A percentile compares a stretch with the other conserved stretches of the same genome.
These are phyloP conservation scores for Verticillium albo-atrum DNA, from an alignment of 2,329 filamentous ascomycete genomes.

Conservation along the genomic window DNA sequence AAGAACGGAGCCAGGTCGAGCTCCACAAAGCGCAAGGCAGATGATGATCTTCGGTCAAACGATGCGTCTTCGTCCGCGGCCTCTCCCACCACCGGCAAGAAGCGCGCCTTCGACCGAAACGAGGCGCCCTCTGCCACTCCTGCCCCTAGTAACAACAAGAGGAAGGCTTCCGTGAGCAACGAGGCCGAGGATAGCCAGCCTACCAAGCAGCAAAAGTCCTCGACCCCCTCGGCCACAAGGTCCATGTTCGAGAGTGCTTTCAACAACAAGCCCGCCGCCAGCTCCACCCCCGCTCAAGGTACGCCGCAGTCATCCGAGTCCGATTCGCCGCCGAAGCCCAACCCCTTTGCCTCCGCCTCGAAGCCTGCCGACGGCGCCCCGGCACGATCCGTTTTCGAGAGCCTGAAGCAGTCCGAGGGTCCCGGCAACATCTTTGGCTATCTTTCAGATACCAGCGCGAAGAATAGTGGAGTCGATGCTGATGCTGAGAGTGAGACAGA, in stretches of 20 bases:
- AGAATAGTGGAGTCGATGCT: conserved; percentile 47
- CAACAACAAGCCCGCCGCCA: conserved; percentile 36
- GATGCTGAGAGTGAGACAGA: conserved; percentile 42
- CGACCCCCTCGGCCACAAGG: conserved; percentile 47
- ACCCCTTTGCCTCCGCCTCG: conserved; percentile 24
- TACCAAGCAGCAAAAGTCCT: conserved; percentile 44
- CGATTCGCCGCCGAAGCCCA: conserved; percentile 23
- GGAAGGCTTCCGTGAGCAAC: conserved; percentile 41
- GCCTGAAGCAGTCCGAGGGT: conserved; percentile 26
- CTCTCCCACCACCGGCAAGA: conserved; percentile 40
- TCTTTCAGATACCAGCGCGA: conserved; percentile 51
- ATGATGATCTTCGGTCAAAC: conserved; percentile 39
- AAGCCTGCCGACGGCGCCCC: conserved; percentile 31
- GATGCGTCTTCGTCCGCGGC: conserved; percentile 27
- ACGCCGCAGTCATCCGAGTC: conserved; percentile 19
- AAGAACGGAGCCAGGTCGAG: conserved; percentile 26
- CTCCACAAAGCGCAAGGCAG: conserved; percentile 51
- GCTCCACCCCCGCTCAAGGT: conserved; percentile 24
- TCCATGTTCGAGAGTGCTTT: conserved; percentile 54
- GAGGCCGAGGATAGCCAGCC: conserved; percentile 43
- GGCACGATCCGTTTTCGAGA: conserved; percentile 38
- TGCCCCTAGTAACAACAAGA: conserved; percentile 45
- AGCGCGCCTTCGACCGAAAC: conserved; percentile 37
- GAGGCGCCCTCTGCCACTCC: conserved; percentile 25
- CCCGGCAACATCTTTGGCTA: conserved; percentile 55